Percentiles rank a stretch among this genome's conserved stretches.
phyloP scores from a whole-genome alignment of 139 green algal species.

The Picochlorum sp. region DNA sequence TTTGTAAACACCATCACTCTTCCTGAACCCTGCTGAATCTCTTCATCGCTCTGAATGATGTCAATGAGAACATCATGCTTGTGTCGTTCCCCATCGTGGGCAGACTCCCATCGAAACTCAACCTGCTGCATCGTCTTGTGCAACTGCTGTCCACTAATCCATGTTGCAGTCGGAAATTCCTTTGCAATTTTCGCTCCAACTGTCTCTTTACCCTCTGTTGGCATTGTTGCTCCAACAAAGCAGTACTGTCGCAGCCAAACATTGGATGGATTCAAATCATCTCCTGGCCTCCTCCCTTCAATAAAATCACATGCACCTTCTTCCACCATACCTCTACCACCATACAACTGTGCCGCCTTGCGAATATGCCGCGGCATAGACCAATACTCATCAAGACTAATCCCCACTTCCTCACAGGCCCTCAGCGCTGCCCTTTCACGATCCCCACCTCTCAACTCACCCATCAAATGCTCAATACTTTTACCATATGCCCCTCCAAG shows the following conservation, averaged over 20 bases:
- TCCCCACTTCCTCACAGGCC: conserved; percentile 39
- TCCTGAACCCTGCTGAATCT: conserved; percentile 4
- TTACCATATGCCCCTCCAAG: conserved; percentile 60
- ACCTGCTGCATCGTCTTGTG: conserved; percentile 43
- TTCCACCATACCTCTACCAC: conserved; percentile 34
- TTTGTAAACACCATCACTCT: conserved; percentile 75
- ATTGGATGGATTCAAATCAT: background rate
- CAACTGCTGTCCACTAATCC: conserved; percentile 58
- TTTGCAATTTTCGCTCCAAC: conserved; percentile 50
- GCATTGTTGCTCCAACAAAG: conserved; percentile 90
- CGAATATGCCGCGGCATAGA: conserved; percentile 44
- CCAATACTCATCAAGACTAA: conserved; percentile 29
- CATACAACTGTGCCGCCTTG: conserved; percentile 30
- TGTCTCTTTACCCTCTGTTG: conserved; percentile 43
- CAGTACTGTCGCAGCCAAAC: conserved; percentile 73
- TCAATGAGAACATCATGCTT: background rate
- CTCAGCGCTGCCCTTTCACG: conserved; percentile 27
- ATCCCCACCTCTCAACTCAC: conserved; percentile 49
- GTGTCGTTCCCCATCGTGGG: background rate
- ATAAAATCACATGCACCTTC: conserved; percentile 26
- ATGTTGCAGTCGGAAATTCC: conserved; percentile 51
- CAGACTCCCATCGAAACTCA: conserved; percentile 1
- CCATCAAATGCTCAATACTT: conserved; percentile 50
- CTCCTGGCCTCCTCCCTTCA: background rate
- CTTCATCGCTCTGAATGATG: too few relatives aligned